These are phyloP conservation scores for Hanseniaspora lachancei DNA, from an alignment of 805 yeast genomes.

Conservation along the genomic window DNA sequence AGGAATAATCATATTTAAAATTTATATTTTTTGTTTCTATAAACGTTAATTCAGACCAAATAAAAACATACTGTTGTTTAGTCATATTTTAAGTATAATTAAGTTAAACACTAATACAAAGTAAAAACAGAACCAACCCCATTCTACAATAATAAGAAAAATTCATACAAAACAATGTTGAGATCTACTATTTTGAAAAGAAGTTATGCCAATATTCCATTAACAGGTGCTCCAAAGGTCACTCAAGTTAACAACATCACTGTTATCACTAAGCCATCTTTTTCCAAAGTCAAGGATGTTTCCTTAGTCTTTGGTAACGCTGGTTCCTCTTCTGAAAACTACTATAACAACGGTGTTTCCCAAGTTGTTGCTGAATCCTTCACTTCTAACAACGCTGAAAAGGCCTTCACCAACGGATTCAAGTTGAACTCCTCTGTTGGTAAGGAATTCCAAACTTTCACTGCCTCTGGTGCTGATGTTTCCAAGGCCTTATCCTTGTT, in stretches of 20 bases:
- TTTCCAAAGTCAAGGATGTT: conserved; percentile 36
- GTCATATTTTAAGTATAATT: background rate
- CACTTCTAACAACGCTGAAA: conserved; percentile 25
- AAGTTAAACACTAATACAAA: background rate
- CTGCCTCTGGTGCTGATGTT: conserved; percentile 34
- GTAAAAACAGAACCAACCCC: background rate
- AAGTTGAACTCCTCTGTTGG: conserved; percentile 39
- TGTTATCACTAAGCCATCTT: conserved; percentile 55
- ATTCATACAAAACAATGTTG: conserved; percentile 1
- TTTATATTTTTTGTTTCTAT: too few relatives aligned
- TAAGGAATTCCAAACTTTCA: conserved; percentile 55
- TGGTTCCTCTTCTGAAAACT: conserved; percentile 68
- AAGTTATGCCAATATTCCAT: conserved; percentile 37
- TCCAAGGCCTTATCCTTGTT: conserved; percentile 35
- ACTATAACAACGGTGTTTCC: conserved; percentile 72
- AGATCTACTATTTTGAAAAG: conserved; percentile 13
- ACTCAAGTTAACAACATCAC: conserved; percentile 59
- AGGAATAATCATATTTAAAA: too few relatives aligned
- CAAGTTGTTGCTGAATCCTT: conserved; percentile 46
- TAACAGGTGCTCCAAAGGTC: conserved; percentile 47
- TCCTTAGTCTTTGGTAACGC: conserved; percentile 57
- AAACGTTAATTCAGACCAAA: background rate
- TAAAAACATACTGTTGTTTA: background rate
- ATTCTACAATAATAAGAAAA: background rate
- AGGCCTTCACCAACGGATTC: conserved; percentile 39